phyloP scores from a whole-genome alignment of 2,329 filamentous ascomycete species.

The Epichloe festucae region DNA sequence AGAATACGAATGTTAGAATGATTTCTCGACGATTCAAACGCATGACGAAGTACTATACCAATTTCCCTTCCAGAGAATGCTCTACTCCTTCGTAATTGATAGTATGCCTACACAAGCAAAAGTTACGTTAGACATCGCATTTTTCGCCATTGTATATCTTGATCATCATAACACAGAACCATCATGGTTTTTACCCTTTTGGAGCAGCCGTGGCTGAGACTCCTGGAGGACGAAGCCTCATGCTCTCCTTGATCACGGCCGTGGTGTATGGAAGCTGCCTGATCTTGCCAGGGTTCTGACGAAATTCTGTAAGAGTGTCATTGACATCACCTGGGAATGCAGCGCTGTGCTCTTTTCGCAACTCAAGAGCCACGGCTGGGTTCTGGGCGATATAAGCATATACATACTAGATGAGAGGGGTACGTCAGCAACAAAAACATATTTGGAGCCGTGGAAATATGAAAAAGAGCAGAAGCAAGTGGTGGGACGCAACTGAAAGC shows the following conservation, averaged over 20 bases:
- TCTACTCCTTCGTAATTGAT: not conserved
- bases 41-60: not conserved
- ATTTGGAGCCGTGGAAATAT: not conserved
- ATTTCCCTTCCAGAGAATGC: not conserved
- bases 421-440: not conserved
- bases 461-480: not conserved
- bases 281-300: not conserved
- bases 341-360: constrained; percentile 1
- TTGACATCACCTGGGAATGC: not conserved
- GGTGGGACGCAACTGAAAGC: constrained; percentile 1
- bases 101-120: not conserved
- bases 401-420: not conserved
- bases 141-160: not conserved
- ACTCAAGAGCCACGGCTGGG: not conserved
- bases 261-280: constrained; percentile 1
- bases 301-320: not conserved
- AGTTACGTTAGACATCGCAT: not conserved
- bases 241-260: constrained; percentile 2
- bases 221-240: constrained; percentile 1
- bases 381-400: constrained; percentile 1
- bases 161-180: not conserved
- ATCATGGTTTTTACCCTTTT: not conserved
- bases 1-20: not conserved
- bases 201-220: not conserved
- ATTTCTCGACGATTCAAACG: not conserved